Base-by-base conservation (phyloP, 495 filamentous ascomycete genomes). In the Penicillium odoratum region DNA sequence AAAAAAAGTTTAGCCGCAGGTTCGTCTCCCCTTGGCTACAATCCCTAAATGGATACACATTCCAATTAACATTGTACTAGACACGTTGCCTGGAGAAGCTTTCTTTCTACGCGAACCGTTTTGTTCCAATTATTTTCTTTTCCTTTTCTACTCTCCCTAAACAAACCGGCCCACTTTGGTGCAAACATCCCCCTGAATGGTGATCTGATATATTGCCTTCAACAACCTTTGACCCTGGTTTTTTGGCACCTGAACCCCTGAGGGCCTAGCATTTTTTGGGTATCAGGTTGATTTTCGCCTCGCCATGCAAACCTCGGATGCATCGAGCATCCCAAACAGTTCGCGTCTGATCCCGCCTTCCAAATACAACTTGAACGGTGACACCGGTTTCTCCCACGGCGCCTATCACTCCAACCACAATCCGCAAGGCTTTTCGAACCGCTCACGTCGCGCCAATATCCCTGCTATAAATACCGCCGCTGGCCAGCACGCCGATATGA, bases 301-400 rank as follows among this genome's bases (percentile, higher is more conserved):
- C 78, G 87, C 84, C 78, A 96, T 96, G 92, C 91, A 94, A 85
- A 84, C 87, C 69, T 83, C 85, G 74, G 85, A 90, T 71, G 79
- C 78, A 69, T 70, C 79, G 48, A 84, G 66, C 79, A 78, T 71
- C 80, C 78, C 65, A 77, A 84, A 69, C 67, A 63, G 75, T 71
- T 61, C 73, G 76, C 72, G 76, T 79, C 55, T 80, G 76, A 64
- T 80, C 66, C 55, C 77, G 73, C 61, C 93, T 76, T 84, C 88
- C 48, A 69, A 65, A 63, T 85, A 88, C 50, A 75, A 73, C 50
- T 56, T 81, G 59, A 86, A 87, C 79, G 86, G 81, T 40, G 75
- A 90, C 64, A 93, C 88, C 34, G 92, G 92, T 57, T 97, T 96
- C 71, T 94, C 92, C 26, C 91, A 95, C 70, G 91, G 90, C 63